Base-by-base conservation (phyloP, 2,329 filamentous ascomycete species). In the Pseudovirgaria hyperparasitica region DNA sequence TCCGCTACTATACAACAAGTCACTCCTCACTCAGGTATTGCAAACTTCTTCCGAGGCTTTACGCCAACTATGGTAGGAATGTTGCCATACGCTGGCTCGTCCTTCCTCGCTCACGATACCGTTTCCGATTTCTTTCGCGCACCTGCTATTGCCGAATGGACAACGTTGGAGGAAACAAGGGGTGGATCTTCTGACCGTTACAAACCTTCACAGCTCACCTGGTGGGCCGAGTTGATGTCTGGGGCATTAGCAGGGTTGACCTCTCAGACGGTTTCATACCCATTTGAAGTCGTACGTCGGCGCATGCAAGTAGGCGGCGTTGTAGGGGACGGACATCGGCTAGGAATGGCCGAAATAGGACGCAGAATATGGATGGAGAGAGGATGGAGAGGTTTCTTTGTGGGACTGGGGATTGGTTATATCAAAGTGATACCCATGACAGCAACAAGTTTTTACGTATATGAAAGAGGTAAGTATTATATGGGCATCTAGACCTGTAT, bases 271-370 rank as follows among this genome's bases (percentile, higher is more conserved):
- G 72, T 77, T 0, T 92, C 86, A 10, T 98, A 98, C 52, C 90
- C 90, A 5, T 65, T 98, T 3, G 90, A 98, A 54, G 82, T 98
- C 10, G 79, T 96, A 32, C 66, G 90, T 33, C 69, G 90, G 37
- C 69, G 90, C 25, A 96, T 98, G 87, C 90, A 98, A 52, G 90
- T 98, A 9, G 82, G 84, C 25, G 90, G 87, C 8, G 86, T 87
- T 0, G 84, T 96, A 1, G 90, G 90, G 2, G 86, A 96, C 49
- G 86, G 87, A 0, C 82, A 73, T 42, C 64, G 81, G 23, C 56
- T 93, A 23, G 65, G 74, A 26, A 82, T 98, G 37, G 59, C 62
- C 10, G 87, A 96, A 57, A 92, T 87, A 1, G 76, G 76, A 3
- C 60, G 57, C 37, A 67, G 74, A 48, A 90, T 98, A 36, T 74